Evolutionary conservation across 331 rosid genomes (phyloP).

Genomic region (Erythrophleum ivorense): DNA sequence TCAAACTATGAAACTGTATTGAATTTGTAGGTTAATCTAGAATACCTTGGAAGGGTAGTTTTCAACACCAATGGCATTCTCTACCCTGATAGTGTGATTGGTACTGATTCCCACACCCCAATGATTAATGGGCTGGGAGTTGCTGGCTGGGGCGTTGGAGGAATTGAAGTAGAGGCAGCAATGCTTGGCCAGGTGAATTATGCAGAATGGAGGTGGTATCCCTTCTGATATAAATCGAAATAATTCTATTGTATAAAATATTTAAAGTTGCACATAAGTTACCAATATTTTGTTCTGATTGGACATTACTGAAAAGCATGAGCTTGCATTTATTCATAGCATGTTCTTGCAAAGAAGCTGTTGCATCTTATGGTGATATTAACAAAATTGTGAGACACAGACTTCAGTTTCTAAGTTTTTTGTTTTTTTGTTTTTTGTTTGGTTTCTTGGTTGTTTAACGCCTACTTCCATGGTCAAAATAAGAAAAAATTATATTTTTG

Average conservation of each 20-base stretch:
- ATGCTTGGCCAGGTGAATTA: slow-evolving; percentile 90
- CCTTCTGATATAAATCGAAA: not conserved
- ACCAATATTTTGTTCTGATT: not conserved
- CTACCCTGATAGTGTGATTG: slow-evolving; percentile 94
- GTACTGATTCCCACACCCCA: slow-evolving; percentile 94
- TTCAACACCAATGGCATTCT: slow-evolving; percentile 82
- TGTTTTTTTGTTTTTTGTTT: too few species aligned
- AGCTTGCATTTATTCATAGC: not conserved
- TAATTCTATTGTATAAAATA: not conserved
- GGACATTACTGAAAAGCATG: not conserved
- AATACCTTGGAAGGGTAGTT: slow-evolving; percentile 91
- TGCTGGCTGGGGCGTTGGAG: slow-evolving; percentile 99
- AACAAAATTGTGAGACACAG: not conserved
- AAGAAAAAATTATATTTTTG: not conserved
- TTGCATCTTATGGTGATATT: not conserved
- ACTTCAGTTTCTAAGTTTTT: not conserved
- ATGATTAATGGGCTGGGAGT: slow-evolving; percentile 96
- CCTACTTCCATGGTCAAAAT: not conserved
- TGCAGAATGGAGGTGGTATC: not conserved
- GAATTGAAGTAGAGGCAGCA: slow-evolving; percentile 93
- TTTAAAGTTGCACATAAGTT: not conserved
- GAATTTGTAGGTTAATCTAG: slow-evolving; percentile 80
- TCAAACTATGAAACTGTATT: not conserved
- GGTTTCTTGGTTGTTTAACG: not conserved
- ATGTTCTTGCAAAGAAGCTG: not conserved